Evolutionary conservation across 768 basidiomycete genomes (phyloP).

Genomic region (Pleurotus tuoliensis): DNA sequence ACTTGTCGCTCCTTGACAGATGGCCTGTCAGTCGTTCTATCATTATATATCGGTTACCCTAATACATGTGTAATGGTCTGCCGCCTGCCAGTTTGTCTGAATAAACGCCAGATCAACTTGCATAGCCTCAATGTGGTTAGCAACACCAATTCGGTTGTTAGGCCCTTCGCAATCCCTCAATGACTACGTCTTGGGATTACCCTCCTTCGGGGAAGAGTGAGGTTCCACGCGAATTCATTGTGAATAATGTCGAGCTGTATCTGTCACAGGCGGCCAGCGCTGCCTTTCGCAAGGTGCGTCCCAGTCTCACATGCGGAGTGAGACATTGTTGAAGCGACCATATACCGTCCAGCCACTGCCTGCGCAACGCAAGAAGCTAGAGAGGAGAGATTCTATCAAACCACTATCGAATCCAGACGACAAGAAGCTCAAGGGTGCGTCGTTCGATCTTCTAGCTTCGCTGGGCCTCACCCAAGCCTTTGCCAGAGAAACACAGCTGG

Average conservation of each 20-base stretch:
- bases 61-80: constrained; percentile 3
- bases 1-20: not conserved
- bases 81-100: not conserved
- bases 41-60: constrained; percentile 7
- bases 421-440: constrained; percentile 59
- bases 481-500: constrained; percentile 71
- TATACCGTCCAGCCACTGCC: constrained; percentile 31
- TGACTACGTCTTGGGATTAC: constrained; percentile 31
- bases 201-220: constrained; percentile 18
- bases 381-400: constrained; percentile 47
- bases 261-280: constrained; percentile 48
- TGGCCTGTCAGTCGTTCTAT: not conserved
- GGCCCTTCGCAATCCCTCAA: constrained; percentile 11
- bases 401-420: constrained; percentile 38
- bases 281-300: constrained; percentile 53
- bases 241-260: constrained; percentile 55
- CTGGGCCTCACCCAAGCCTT: no score
- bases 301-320: not conserved
- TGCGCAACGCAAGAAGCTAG: constrained; percentile 47
- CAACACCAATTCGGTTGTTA: not conserved
- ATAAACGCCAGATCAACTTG: no score
- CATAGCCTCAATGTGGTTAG: no score
- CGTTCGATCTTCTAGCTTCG: not conserved
- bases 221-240: constrained; percentile 47
- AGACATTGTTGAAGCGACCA: not conserved